A percentile compares a stretch with the other conserved stretches of the same genome.
Evolutionary conservation across 257 asterid genomes (phyloP).

Genomic region (Gentiana dahurica): DNA sequence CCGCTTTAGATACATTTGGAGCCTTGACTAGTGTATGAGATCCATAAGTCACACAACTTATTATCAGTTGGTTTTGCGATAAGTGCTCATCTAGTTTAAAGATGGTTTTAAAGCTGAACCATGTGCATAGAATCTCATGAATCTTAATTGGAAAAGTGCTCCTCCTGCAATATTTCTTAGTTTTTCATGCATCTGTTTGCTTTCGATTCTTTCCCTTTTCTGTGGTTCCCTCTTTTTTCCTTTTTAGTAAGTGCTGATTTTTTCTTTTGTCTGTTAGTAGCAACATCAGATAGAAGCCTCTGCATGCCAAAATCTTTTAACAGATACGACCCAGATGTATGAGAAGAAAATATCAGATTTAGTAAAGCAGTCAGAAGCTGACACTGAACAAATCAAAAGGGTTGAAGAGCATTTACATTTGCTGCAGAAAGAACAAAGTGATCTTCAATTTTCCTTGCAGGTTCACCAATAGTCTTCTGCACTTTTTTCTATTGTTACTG

Average conservation of each 20-base stretch:
- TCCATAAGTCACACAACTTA: too few relatives aligned
- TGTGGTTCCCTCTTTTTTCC: background rate
- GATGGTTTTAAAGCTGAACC: background rate
- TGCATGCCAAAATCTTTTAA: slow-evolving; percentile 50
- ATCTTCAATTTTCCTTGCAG: slow-evolving; percentile 41
- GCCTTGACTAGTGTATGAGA: too few relatives aligned
- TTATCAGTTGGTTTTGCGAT: too few relatives aligned
- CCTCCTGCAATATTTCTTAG: too few relatives aligned
- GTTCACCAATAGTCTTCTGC: slow-evolving; percentile 21
- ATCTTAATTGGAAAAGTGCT: too few relatives aligned
- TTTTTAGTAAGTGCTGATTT: slow-evolving; percentile 17
- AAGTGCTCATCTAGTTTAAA: too few relatives aligned
- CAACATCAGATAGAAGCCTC: slow-evolving; percentile 66
- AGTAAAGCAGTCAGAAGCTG: slow-evolving; percentile 49
- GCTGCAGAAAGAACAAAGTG: slow-evolving; percentile 47
- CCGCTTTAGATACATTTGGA: too few relatives aligned
- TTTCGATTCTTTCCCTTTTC: background rate
- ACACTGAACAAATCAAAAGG: slow-evolving; percentile 20
- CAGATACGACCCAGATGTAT: slow-evolving; percentile 68
- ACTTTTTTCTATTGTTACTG: background rate
- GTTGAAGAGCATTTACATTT: slow-evolving; percentile 48
- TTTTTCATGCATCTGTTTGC: too few relatives aligned
- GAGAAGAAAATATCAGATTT: slow-evolving; percentile 68
- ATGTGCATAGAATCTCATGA: too few relatives aligned
- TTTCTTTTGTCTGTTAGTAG: slow-evolving; percentile 64